Conservation (phyloP, 2,329 filamentous ascomycete genomes). For the Myriosclerotinia scirpicola region DNA sequence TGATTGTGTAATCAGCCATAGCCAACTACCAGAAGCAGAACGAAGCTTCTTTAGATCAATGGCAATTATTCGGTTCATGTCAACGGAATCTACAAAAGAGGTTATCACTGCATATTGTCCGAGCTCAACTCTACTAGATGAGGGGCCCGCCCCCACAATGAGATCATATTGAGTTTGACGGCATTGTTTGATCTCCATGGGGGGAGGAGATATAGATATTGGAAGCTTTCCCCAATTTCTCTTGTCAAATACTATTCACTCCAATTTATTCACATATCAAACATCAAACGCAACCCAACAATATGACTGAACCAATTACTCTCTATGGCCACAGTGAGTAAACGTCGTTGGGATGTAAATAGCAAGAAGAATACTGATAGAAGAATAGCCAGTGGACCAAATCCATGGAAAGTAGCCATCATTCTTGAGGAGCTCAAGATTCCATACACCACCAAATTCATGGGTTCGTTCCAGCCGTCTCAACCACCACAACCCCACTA, state of each 20-base stretch:
- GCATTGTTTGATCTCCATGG: neutral
- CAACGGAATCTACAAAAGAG: too few relatives aligned
- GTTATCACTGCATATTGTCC: neutral
- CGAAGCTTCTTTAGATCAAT: neutral
- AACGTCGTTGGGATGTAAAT: neutral
- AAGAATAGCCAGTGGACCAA: neutral
- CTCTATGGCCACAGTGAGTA: neutral
- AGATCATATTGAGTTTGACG: neutral
- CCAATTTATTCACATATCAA: neutral
- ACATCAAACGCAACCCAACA: neutral
- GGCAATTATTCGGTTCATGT: neutral
- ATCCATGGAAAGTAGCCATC: constrained; percentile 41
- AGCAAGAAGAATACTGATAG: neutral
- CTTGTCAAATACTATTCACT: too few relatives aligned
- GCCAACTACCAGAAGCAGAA: neutral
- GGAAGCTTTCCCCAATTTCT: neutral
- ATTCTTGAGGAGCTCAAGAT: constrained; percentile 47
- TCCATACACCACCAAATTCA: constrained; percentile 40
- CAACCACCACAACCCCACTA: neutral
- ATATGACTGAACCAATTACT: constrained; percentile 8
- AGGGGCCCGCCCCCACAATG: neutral
- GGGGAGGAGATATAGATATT: neutral
- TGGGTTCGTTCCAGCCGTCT: neutral
- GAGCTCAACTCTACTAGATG: neutral
- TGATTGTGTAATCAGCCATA: neutral